phyloP scores from a whole-genome alignment of 1,284 basidiomycete species.

The Cryptococcus wingfieldii region DNA sequence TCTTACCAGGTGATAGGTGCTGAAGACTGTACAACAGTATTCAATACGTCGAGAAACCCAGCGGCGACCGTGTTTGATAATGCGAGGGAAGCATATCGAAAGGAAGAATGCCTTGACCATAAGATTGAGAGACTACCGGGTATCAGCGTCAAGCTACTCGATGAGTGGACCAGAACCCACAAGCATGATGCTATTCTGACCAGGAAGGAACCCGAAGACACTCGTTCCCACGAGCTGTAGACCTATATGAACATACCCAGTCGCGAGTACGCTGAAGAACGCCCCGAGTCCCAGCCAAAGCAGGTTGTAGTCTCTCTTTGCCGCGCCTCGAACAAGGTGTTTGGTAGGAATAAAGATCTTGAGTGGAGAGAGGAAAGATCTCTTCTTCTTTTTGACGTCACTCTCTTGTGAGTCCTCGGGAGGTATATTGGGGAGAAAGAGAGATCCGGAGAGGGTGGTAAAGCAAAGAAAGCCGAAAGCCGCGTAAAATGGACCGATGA shows the following conservation, averaged over 20 bases:
- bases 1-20: too few relatives aligned
- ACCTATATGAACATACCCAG: conserved; percentile 40
- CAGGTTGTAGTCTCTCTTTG: conserved; percentile 32
- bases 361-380: conserved; percentile 38
- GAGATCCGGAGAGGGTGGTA: conserved; percentile 37
- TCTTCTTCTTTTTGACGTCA: conserved; percentile 7
- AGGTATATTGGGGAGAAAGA: conserved; percentile 44
- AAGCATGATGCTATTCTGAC: conserved; percentile 34
- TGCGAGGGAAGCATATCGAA: conserved; percentile 37
- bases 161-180: conserved; percentile 15
- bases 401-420: conserved; percentile 15
- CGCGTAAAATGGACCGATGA: conserved; percentile 40
- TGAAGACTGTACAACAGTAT: too few relatives aligned
- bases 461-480: conserved; percentile 38
- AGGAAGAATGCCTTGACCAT: conserved; percentile 43
- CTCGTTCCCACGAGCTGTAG: conserved; percentile 44
- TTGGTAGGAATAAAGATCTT: conserved; percentile 38
- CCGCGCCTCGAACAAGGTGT: conserved; percentile 4
- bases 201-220: conserved; percentile 35
- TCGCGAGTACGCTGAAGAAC: conserved; percentile 44
- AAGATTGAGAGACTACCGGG: conserved; percentile 22
- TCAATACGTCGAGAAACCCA: conserved; percentile 21
- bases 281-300: conserved; percentile 37
- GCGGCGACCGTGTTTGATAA: conserved; percentile 35
- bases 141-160: not conserved